phyloP scores from a whole-genome alignment of 2,329 filamentous ascomycete species.

The Scortechinia acanthostroma region DNA sequence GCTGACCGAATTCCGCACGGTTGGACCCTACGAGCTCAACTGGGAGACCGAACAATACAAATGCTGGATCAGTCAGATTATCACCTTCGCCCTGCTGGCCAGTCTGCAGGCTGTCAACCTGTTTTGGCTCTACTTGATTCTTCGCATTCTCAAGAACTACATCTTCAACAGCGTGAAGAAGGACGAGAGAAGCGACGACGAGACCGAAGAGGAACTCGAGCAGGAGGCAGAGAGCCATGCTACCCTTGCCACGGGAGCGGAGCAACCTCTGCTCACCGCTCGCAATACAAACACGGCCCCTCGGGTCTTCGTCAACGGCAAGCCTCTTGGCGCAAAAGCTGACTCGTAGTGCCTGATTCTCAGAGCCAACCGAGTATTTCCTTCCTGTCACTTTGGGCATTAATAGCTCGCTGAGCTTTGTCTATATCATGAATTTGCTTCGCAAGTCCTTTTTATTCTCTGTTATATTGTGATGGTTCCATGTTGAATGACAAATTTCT shows the following conservation, averaged over 20 bases:
- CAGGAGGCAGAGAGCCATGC: slow-evolving; percentile 5
- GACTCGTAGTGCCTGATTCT: no score
- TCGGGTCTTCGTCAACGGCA: slow-evolving; percentile 25
- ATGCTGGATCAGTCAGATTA: slow-evolving; percentile 38
- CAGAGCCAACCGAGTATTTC: no score
- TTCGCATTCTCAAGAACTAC: slow-evolving; percentile 40
- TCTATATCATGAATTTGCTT: not conserved
- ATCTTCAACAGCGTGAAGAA: slow-evolving; percentile 31
- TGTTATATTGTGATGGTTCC: not conserved
- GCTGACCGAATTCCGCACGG: slow-evolving; percentile 39
- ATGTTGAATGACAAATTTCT: not conserved
- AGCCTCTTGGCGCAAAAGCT: no score
- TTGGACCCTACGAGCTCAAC: slow-evolving; percentile 43
- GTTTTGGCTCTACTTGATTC: slow-evolving; percentile 47
- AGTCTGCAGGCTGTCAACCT: slow-evolving; percentile 43
- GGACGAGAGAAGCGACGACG: slow-evolving; percentile 39
- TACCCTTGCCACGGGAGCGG: not conserved
- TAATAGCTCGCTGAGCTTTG: not conserved
- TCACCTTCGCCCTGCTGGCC: slow-evolving; percentile 38
- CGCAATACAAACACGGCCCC: slow-evolving; percentile 16
- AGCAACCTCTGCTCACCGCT: slow-evolving; percentile 6
- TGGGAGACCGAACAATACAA: slow-evolving; percentile 50
- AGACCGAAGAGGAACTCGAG: slow-evolving; percentile 37
- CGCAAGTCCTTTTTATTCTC: not conserved
- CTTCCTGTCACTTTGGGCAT: not conserved